Evolutionary conservation across 1,139 yeast genomes (phyloP).

Genomic region (Zhuliangozyma blackwelliae): DNA sequence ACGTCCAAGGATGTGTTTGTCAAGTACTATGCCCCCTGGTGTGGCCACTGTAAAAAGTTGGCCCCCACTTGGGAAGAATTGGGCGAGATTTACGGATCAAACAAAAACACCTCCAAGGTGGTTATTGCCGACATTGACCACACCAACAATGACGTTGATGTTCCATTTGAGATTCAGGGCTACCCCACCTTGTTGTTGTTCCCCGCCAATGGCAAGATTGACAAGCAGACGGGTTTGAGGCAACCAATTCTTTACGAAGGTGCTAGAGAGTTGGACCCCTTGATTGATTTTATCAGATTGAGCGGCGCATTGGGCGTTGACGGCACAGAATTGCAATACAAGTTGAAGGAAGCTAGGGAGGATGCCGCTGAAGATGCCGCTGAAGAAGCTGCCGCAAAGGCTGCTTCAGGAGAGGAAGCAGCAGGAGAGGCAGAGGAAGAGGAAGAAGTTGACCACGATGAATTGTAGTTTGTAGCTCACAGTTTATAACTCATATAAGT

Average conservation of each 20-base stretch:
- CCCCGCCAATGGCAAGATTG: constrained; percentile 83
- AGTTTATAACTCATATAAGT: neutral
- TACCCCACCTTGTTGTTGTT: constrained; percentile 90
- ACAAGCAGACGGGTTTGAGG: constrained; percentile 46
- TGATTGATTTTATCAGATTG: constrained; percentile 66
- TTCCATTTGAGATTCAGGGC: constrained; percentile 64
- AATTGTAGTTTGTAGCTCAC: constrained; percentile 21
- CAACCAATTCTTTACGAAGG: constrained; percentile 69
- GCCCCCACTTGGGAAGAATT: constrained; percentile 91
- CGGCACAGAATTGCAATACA: constrained; percentile 31
- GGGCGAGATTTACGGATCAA: constrained; percentile 59
- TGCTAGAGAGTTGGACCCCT: constrained; percentile 68
- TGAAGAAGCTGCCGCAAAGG: constrained; percentile 17
- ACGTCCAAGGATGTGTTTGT: constrained; percentile 79
- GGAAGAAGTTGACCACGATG: constrained; percentile 38
- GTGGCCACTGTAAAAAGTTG: constrained; percentile 96
- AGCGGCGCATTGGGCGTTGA: constrained; percentile 60
- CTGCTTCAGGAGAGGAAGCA: constrained; percentile 6
- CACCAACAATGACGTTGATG: constrained; percentile 81
- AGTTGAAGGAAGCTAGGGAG: constrained; percentile 19
- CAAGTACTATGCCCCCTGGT: constrained; percentile 98
- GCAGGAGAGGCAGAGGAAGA: constrained; percentile 14
- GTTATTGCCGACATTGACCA: constrained; percentile 85
- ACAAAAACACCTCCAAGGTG: constrained; percentile 48
- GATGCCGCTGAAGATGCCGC: constrained; percentile 20